Evolutionary conservation across 208 protist species (phyloP).

Genomic region (Acanthamoeba healyi): DNA sequence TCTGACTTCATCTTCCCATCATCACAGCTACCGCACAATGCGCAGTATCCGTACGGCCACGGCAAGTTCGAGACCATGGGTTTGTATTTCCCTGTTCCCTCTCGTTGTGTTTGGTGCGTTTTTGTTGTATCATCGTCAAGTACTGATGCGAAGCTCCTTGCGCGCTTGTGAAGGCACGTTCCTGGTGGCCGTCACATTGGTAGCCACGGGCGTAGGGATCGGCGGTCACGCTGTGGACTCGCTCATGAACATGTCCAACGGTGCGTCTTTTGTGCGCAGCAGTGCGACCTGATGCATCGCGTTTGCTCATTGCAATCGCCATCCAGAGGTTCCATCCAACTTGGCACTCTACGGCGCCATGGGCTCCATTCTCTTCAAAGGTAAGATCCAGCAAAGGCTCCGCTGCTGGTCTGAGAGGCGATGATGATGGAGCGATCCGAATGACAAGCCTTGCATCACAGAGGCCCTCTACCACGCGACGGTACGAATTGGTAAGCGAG

Average conservation of each 20-base stretch:
- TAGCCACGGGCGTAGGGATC: constrained; percentile 30
- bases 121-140: neutral
- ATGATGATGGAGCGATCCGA: too few relatives aligned
- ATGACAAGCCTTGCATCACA: too few relatives aligned
- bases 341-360: constrained; percentile 17
- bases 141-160: too few relatives aligned
- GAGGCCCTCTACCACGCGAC: constrained; percentile 69
- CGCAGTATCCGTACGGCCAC: constrained; percentile 26
- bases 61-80: constrained; percentile 77
- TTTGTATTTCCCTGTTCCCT: neutral
- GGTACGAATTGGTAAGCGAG: neutral
- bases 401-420: too few relatives aligned
- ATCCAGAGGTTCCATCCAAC: constrained; percentile 28
- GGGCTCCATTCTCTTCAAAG: constrained; percentile 68
- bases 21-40: neutral
- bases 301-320: neutral
- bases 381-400: neutral
- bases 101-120: neutral
- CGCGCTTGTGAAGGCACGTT: neutral
- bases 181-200: constrained; percentile 14
- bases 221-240: constrained; percentile 10
- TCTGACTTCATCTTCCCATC: neutral
- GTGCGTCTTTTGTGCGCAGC: neutral
- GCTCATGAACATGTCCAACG: neutral
- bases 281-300: neutral